Base-by-base conservation (phyloP, 1,139 yeast species). In the Lodderomyces jiufengensis region DNA sequence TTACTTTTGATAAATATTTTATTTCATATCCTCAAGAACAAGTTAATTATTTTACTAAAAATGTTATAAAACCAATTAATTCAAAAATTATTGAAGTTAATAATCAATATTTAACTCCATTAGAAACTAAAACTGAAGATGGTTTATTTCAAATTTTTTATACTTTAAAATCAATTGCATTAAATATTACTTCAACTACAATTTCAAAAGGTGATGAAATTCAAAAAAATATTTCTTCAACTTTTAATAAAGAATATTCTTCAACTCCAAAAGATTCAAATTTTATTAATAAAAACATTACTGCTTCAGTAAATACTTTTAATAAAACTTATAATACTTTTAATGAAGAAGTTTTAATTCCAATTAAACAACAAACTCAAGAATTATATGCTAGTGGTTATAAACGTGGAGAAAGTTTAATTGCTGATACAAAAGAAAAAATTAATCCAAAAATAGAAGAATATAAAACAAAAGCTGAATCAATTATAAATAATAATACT, bases 341-440 rank as follows among this genome's bases (percentile, higher is more conserved):
- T 38, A 64, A 68, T 47, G 57, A 59, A 27, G 60, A 59, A 33
- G 64, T 57, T 51, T 55, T 68, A 37, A 64, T 59, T 45, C 74
- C 74, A 23, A 63, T 68, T 47, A 65, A 59, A 46, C 50, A 52
- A 29, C 67, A 66, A 45, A 67, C 75, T 33, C 66, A 64, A 41
- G 69, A 54, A 36, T 62, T 59, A 46, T 68, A 61, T 25, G 46
- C 45, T 33, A 59, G 67, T 40, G 64, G 56, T 46, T 53, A 49
- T 39, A 64, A 58, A 49, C 71, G 70, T 33, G 71, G 63, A 44
- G 52, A 59, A 14, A 46, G 55, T 12, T 50, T 61, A 15, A 48
- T 63, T 28, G 48, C 57, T 26, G 66, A 61, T 11, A 65, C 68
- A 30, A 64, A 60, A 47, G 30, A 33, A 11, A 41, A 34, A 29